phyloP scores from a whole-genome alignment of 2,329 filamentous ascomycete species.

The Nothophoma quercina region DNA sequence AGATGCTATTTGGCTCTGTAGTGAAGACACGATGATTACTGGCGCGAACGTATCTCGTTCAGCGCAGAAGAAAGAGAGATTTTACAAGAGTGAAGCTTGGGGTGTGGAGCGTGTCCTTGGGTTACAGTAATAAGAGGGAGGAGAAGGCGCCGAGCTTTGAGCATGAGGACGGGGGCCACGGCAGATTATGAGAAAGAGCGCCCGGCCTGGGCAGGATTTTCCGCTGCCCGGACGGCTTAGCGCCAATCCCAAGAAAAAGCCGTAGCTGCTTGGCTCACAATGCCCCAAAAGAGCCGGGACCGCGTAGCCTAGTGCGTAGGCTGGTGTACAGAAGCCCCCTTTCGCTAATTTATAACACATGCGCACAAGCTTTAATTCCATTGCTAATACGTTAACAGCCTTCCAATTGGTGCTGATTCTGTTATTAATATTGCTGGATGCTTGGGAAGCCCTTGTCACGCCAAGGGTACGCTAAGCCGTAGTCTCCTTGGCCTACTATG shows the following conservation, averaged over 20 bases:
- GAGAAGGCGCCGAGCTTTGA: constrained; percentile 18
- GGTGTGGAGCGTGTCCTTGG: constrained; percentile 13
- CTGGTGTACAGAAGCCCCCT: no score
- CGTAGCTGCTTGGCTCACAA: no score
- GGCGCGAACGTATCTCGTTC: constrained; percentile 23
- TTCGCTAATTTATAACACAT: no score
- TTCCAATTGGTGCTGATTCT: no score
- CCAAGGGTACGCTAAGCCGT: constrained; percentile 4
- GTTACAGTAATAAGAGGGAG: constrained; percentile 14
- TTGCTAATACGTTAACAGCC: no score
- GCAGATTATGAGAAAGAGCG: constrained; percentile 18
- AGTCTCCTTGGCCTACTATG: constrained; percentile 3
- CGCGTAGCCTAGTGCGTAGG: no score
- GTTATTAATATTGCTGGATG: no score
- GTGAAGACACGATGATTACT: constrained; percentile 20
- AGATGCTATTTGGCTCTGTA: constrained; percentile 21
- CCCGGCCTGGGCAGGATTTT: no score
- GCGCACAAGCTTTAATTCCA: no score
- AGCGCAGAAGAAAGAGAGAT: constrained; percentile 16
- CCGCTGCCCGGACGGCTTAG: background rate
- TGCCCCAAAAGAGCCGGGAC: no score
- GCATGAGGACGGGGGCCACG: constrained; percentile 14
- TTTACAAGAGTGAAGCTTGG: constrained; percentile 10
- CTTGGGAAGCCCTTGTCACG: no score
- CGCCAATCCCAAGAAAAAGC: background rate